phyloP scores from a whole-genome alignment of 495 filamentous ascomycete species.

The Pseudoneurospora amorphoporcata region DNA sequence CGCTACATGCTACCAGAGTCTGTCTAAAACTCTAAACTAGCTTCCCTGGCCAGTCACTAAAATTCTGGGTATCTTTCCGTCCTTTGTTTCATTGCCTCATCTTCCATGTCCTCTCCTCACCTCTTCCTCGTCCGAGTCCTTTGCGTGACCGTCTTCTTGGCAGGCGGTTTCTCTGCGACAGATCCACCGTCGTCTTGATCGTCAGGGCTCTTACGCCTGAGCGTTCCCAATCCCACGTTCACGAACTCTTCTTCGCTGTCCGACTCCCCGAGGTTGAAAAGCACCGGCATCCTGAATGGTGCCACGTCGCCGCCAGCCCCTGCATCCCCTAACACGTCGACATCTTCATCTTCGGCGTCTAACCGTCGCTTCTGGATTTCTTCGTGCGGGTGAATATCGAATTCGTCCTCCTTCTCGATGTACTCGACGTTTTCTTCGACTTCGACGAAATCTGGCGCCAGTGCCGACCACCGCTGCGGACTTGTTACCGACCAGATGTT shows the following conservation, averaged over 20 bases:
- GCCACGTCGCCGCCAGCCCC: slow-evolving; percentile 46
- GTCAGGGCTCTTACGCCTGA: slow-evolving; percentile 57
- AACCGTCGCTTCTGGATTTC: slow-evolving; percentile 86
- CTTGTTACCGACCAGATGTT: slow-evolving; percentile 90
- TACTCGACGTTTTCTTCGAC: slow-evolving; percentile 98
- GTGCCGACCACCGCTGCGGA: slow-evolving; percentile 90
- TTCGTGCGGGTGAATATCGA: slow-evolving; percentile 91
- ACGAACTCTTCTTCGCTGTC: slow-evolving; percentile 82
- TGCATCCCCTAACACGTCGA: slow-evolving; percentile 69
- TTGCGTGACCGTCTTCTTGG: slow-evolving; percentile 21
- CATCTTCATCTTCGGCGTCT: slow-evolving; percentile 73
- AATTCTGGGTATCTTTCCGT: neutral
- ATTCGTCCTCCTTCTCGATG: slow-evolving; percentile 90
- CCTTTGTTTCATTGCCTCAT: slow-evolving; percentile 10
- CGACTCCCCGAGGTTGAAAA: slow-evolving; percentile 67
- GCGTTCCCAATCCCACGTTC: slow-evolving; percentile 71
- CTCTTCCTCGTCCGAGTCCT: slow-evolving; percentile 22
- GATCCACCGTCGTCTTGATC: slow-evolving; percentile 35
- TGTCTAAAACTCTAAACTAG: neutral
- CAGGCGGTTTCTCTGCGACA: slow-evolving; percentile 20
- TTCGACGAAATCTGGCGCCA: slow-evolving; percentile 93
- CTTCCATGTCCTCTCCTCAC: slow-evolving; percentile 20
- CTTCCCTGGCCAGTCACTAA: neutral
- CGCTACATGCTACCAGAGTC: neutral
- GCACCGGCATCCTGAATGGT: slow-evolving; percentile 75